Evolutionary conservation across 108 stramenopile species (phyloP).

Genomic region (Nitzschia sp.): DNA sequence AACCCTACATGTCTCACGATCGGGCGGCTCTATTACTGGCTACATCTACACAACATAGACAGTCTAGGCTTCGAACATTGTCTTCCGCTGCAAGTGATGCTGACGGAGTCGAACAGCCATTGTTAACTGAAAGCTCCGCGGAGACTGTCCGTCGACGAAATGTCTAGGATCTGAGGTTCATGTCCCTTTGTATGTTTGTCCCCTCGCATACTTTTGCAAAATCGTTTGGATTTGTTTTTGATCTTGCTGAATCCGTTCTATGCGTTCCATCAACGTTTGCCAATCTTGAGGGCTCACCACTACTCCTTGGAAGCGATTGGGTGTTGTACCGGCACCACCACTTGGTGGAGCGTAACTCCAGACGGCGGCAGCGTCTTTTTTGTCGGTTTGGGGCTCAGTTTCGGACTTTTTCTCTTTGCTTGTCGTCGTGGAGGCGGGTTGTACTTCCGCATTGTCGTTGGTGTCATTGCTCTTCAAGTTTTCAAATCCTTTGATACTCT

Average conservation of each 20-base stretch:
- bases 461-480: conserved; percentile 17
- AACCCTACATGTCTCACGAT: not conserved
- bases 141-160: not conserved
- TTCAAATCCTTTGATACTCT: conserved; percentile 26
- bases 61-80: not conserved
- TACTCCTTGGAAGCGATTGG: no score
- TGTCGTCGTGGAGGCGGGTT: conserved; percentile 22
- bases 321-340: no score
- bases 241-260: conserved; percentile 29
- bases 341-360: no score
- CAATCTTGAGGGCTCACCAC: conserved; percentile 28
- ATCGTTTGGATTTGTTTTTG: conserved; percentile 16
- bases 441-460: conserved; percentile 31
- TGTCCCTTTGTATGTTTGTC: no score
- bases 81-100: not conserved
- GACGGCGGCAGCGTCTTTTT: not conserved
- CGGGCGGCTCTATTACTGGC: no score
- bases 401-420: not conserved
- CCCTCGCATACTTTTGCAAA: conserved; percentile 18
- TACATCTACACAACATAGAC: no score
- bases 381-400: not conserved
- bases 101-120: not conserved
- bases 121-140: not conserved
- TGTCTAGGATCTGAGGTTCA: no score
- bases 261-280: conserved; percentile 17